These are phyloP conservation scores for Begonia loranthoides DNA, from an alignment of 306 rosid species.

Conservation along the genomic window DNA sequence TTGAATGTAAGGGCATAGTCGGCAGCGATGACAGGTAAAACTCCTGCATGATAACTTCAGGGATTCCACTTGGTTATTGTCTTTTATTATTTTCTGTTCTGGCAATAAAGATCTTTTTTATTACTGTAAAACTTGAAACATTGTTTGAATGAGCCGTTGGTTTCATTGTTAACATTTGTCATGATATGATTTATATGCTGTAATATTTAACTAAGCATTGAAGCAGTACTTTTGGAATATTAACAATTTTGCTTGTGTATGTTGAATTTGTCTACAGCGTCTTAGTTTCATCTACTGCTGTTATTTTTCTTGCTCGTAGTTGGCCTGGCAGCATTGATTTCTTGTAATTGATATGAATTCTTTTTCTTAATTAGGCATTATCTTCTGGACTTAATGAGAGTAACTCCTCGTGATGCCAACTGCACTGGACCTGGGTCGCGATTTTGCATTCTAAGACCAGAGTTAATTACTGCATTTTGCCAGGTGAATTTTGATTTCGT, in stretches of 20 bases:
- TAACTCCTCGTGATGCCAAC: conserved; percentile 95
- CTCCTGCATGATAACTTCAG: conserved; percentile 3
- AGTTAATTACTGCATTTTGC: conserved; percentile 70
- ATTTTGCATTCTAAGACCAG: conserved; percentile 80
- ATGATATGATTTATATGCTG: no score
- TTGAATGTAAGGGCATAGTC: conserved; percentile 97
- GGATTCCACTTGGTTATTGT: background rate
- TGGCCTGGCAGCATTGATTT: no score
- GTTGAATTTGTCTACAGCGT: no score
- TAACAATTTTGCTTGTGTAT: no score
- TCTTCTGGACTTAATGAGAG: conserved; percentile 96
- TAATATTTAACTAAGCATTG: no score
- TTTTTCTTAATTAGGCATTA: conserved; percentile 48
- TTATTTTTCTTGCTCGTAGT: no score
- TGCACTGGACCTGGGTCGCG: conserved; percentile 78
- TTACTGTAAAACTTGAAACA: no score
- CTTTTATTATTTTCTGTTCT: conserved; percentile 1
- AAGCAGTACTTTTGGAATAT: no score
- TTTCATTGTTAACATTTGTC: no score
- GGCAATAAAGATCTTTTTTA: background rate
- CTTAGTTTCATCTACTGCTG: no score
- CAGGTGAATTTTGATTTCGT: conserved; percentile 34
- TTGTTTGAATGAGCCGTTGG: no score
- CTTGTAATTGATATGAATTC: background rate
- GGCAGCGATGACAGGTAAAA: conserved; percentile 93